Percentiles rank a stretch among this genome's conserved stretches.
Evolutionary conservation across 345 rosid genomes (phyloP).

Genomic region (Citrus sp.): DNA sequence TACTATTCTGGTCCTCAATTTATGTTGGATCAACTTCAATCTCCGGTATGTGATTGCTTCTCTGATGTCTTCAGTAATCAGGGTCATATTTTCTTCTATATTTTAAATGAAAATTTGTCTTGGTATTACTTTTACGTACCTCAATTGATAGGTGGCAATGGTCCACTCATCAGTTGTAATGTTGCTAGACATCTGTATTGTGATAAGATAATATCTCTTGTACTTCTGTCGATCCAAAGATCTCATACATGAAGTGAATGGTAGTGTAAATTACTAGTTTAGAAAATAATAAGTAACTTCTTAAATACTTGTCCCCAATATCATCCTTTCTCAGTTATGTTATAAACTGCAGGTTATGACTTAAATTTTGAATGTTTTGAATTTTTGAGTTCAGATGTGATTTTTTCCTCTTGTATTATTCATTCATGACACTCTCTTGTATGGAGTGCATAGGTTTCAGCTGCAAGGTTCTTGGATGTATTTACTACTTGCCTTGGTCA

Average conservation of each 20-base stretch:
- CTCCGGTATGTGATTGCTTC: constrained; percentile 64
- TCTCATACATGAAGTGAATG: background rate
- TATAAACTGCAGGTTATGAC: background rate
- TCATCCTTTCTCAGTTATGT: constrained; percentile 2
- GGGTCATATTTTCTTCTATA: background rate
- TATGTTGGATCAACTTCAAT: constrained; percentile 66
- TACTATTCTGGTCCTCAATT: constrained; percentile 84
- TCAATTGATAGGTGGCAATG: background rate
- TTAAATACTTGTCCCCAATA: background rate
- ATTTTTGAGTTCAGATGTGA: background rate
- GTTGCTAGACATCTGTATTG: background rate
- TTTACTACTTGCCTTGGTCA: constrained; percentile 73
- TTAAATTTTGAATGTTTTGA: background rate
- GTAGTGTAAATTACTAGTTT: background rate
- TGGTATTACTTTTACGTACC: background rate
- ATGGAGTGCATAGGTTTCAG: constrained; percentile 50
- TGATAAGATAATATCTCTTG: background rate
- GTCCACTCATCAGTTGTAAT: background rate
- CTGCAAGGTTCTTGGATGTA: constrained; percentile 79
- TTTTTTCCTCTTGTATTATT: background rate
- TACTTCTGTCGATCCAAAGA: background rate
- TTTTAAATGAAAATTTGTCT: background rate
- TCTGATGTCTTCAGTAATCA: background rate
- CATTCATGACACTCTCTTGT: constrained; percentile 10
- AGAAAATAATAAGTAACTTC: background rate